phyloP scores from a whole-genome alignment of 2,329 filamentous ascomycete species.

The Daldinia sp. region DNA sequence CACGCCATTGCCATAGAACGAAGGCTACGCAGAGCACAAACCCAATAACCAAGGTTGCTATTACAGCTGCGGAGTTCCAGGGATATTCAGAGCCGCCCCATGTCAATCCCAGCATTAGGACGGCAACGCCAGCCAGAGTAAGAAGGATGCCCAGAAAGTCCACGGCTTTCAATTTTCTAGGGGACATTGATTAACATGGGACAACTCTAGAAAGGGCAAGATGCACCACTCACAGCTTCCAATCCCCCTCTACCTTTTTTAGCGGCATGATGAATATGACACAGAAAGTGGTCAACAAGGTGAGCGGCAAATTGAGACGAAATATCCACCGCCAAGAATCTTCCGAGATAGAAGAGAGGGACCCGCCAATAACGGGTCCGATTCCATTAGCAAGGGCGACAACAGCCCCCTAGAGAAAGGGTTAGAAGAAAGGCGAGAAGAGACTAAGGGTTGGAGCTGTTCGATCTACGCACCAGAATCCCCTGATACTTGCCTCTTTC shows the following conservation, averaged over 20 bases:
- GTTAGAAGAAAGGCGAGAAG: not conserved
- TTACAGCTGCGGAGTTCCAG: conserved; percentile 64
- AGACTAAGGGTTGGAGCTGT: not conserved
- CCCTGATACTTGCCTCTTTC: conserved; percentile 47
- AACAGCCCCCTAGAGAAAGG: conserved; percentile 52
- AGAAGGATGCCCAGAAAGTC: conserved; percentile 60
- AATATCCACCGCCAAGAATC: conserved; percentile 64
- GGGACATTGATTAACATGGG: not conserved
- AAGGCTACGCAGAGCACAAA: conserved; percentile 56
- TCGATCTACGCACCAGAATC: conserved; percentile 49
- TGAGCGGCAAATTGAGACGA: conserved; percentile 62
- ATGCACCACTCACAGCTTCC: conserved; percentile 51
- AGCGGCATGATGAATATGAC: conserved; percentile 66
- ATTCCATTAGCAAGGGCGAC: conserved; percentile 63
- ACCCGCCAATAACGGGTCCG: conserved; percentile 62
- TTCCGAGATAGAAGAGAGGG: conserved; percentile 54
- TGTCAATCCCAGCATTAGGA: conserved; percentile 60
- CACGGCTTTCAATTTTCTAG: conserved; percentile 57
- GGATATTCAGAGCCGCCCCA: conserved; percentile 68
- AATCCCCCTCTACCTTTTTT: conserved; percentile 61
- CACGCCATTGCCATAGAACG: conserved; percentile 61
- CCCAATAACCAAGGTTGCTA: conserved; percentile 63
- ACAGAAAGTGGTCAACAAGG: conserved; percentile 54
- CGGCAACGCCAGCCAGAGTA: conserved; percentile 55
- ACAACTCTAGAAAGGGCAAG: not conserved